Conservation (phyloP, 352 stramenopile species). For the Phytopythium aichiense region DNA sequence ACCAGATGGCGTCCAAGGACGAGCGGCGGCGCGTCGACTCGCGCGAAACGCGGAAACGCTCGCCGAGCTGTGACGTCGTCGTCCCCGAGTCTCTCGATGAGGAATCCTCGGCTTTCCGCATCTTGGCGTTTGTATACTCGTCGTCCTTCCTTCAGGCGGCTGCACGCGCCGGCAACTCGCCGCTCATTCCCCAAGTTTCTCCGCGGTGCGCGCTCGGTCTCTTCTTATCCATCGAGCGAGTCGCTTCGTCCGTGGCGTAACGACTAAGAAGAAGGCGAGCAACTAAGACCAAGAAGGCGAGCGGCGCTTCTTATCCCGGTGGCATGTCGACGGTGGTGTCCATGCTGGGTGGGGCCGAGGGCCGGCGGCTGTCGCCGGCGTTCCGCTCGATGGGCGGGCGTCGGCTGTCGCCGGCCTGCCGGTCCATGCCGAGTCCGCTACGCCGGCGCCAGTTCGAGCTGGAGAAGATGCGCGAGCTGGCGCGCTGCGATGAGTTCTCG, state of each 20-base stretch:
- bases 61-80: not conserved
- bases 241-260: not conserved
- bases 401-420: conserved; percentile 56
- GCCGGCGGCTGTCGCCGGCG: conserved; percentile 13
- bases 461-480: conserved; percentile 64
- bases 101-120: not conserved
- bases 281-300: not conserved
- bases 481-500: conserved; percentile 76
- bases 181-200: conserved; percentile 29
- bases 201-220: conserved; percentile 7
- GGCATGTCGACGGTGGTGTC: conserved; percentile 53
- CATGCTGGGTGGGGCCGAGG: conserved; percentile 38
- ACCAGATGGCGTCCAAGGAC: not conserved
- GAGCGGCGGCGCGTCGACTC: not conserved
- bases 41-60: not conserved
- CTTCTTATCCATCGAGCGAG: not conserved
- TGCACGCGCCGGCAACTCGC: too few species aligned
- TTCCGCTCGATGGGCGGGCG: conserved; percentile 41
- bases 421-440: conserved; percentile 37
- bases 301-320: not conserved
- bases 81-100: not conserved
- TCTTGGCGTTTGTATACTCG: not conserved
- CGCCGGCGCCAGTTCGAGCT: conserved; percentile 48
- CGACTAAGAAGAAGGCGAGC: not conserved
- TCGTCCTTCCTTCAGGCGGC: not conserved